Percentiles rank a stretch among this genome's conserved stretches.
Evolutionary conservation across 176 grass and related monocot genomes (phyloP).

Genomic region (Oryza meridionalis): DNA sequence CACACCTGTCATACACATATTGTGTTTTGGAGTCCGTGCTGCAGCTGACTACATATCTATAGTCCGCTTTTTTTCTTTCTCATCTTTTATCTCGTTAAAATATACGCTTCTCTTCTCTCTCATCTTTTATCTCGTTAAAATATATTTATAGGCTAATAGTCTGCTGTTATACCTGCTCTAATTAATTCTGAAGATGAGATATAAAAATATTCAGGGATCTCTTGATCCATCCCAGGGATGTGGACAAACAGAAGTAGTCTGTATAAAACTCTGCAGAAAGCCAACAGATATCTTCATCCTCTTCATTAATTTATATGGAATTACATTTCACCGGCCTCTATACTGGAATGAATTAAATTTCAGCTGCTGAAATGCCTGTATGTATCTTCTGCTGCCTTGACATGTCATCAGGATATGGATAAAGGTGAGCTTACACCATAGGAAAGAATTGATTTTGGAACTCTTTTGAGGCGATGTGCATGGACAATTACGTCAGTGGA

Average conservation of each 20-base stretch:
- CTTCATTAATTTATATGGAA: too few relatives aligned
- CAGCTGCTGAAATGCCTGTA: neutral
- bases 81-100: too few relatives aligned
- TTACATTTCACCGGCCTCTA: neutral
- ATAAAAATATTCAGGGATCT: neutral
- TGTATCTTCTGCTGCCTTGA: neutral
- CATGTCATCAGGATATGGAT: neutral
- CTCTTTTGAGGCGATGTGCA: neutral
- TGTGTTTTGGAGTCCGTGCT: too few relatives aligned
- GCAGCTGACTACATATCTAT: too few relatives aligned
- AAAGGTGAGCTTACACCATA: neutral
- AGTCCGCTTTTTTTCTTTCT: too few relatives aligned
- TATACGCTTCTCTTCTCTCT: too few relatives aligned
- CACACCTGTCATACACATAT: too few relatives aligned
- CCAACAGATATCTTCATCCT: neutral
- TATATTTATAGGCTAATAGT: too few relatives aligned
- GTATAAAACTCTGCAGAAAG: neutral
- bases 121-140: too few relatives aligned
- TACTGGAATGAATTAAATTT: neutral
- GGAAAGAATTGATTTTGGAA: neutral
- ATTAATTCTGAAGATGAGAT: neutral
- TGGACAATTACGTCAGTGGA: constrained; percentile 10
- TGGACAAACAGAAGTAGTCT: neutral
- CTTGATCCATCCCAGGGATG: neutral
- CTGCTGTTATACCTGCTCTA: too few relatives aligned